Evolutionary conservation across 805 yeast species (phyloP), one percentile per base, ranked within the genome.

Genomic region (Yarrowia sp.): DNA sequence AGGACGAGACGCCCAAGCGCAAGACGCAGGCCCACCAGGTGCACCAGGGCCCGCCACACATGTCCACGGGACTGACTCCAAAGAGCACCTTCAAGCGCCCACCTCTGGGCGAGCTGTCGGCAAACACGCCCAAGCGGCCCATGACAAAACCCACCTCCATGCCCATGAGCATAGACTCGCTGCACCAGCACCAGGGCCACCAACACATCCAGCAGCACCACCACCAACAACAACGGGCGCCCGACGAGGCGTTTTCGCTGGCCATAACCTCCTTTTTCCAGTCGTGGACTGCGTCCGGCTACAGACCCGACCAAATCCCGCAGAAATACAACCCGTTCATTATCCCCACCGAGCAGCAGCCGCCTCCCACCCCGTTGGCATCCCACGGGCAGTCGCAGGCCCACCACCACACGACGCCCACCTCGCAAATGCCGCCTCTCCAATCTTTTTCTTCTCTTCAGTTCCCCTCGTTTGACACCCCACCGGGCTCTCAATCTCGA

Each of bases 221-320:
- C n/a, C 35, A 17, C 11, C 16, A 12, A 8, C 52, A 32, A n/a
- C 54, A 48, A 9, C 28, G 63, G 14, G 28, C 63, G 3, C 51
- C 63, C 2, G 63, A 58, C 22, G 63, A 58, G n/a, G 63, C 63
- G 17, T 58, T 41, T 16, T 41, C 49, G 5, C 40, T 58, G 9
- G 63, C 63, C 51, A 58, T 58, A 30, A 32, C 63, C 3, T 51
- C 63, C 21, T 58, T 58, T 32, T 58, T 41, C 32, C 63, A 58
- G 40, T 58, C 63, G n/a, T 58, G 63, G 63, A 43, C 63, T 3
- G 41, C 63, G 12, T 58, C 63, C 12, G 63, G 63, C 4, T 58
- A 58, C 51, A 16, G 63, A 19, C 63, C 63, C 10, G 63, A 58
- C 51, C 63, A 58, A 14, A 58, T 58, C 11, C 63, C 63, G 3